These are phyloP conservation scores for Leptographium wingfieldii DNA, from an alignment of 2,329 filamentous ascomycete species.

Conservation along the genomic window DNA sequence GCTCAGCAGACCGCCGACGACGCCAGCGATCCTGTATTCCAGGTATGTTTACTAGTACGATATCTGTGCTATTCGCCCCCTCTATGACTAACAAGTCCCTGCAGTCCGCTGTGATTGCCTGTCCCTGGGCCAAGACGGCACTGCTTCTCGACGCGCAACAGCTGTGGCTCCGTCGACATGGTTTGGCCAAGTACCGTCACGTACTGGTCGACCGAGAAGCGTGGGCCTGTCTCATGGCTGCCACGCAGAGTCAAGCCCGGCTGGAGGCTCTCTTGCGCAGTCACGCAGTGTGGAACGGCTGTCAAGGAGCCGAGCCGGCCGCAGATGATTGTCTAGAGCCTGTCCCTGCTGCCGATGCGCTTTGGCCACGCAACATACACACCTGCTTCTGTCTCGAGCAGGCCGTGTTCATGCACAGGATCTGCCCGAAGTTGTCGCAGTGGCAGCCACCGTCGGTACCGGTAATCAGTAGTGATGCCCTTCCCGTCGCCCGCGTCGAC, in stretches of 20 bases:
- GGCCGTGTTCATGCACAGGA: not conserved
- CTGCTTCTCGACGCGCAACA: constrained; percentile 12
- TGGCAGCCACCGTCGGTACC: not conserved
- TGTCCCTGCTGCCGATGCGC: not conserved
- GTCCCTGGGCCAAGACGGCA: constrained; percentile 8
- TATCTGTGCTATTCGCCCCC: not conserved
- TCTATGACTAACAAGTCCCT: not conserved
- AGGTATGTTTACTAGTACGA: constrained; percentile 20
- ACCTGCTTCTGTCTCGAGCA: not conserved
- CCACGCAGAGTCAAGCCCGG: not conserved
- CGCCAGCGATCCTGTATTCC: constrained; percentile 11
- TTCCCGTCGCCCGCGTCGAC: constrained; percentile 7
- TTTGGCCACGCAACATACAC: not conserved
- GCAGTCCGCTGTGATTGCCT: constrained; percentile 4
- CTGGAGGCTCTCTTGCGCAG: not conserved
- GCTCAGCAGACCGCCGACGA: constrained; percentile 7
- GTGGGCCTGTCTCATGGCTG: not conserved
- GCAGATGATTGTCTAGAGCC: not conserved
- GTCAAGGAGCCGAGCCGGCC: not conserved
- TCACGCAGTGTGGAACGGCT: not conserved
- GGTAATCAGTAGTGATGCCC: not conserved
- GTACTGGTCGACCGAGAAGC: not conserved
- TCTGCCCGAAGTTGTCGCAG: not conserved
- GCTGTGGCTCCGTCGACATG: constrained; percentile 5
- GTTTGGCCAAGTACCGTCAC: not conserved